phyloP scores from a whole-genome alignment of 2,329 filamentous ascomycete genomes.

The Colletotrichum simmondsii region DNA sequence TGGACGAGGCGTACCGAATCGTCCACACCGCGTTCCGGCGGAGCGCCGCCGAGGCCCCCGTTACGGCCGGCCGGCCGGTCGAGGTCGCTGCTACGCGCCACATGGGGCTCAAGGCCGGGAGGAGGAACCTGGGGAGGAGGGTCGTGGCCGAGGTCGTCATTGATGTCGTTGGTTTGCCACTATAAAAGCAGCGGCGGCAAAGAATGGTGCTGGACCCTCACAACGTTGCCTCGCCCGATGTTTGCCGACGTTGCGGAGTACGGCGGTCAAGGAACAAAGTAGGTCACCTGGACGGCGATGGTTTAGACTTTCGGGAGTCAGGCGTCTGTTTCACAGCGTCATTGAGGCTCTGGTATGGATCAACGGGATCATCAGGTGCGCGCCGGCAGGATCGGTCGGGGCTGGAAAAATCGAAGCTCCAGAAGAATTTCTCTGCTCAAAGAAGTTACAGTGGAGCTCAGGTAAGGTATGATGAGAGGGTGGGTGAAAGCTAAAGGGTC shows the following conservation, averaged over 20 bases:
- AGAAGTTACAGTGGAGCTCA: slow-evolving; percentile 12
- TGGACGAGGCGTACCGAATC: slow-evolving; percentile 46
- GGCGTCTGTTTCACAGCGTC: slow-evolving; percentile 29
- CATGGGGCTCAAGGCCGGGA: slow-evolving; percentile 68
- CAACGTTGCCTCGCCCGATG: neutral
- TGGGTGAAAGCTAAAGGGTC: neutral
- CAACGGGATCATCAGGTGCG: slow-evolving; percentile 26
- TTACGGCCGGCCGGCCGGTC: slow-evolving; percentile 39
- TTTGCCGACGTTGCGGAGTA: neutral
- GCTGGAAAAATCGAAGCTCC: slow-evolving; percentile 31
- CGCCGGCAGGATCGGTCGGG: slow-evolving; percentile 18
- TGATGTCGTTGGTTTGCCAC: slow-evolving; percentile 28
- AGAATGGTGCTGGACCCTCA: neutral
- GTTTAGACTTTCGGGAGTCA: slow-evolving; percentile 4
- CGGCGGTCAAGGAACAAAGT: neutral
- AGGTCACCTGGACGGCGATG: slow-evolving; percentile 19
- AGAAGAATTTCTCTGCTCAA: slow-evolving; percentile 24
- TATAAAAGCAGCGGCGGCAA: neutral
- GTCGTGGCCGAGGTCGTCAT: slow-evolving; percentile 59
- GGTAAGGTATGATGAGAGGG: neutral
- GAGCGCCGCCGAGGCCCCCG: neutral
- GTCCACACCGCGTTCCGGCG: slow-evolving; percentile 34
- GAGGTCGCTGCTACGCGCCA: slow-evolving; percentile 55
- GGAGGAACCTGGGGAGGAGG: slow-evolving; percentile 74
- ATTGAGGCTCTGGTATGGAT: slow-evolving; percentile 25